These are phyloP conservation scores for Penicillium sp. DNA, from an alignment of 2,329 filamentous ascomycete species.

Conservation along the genomic window DNA sequence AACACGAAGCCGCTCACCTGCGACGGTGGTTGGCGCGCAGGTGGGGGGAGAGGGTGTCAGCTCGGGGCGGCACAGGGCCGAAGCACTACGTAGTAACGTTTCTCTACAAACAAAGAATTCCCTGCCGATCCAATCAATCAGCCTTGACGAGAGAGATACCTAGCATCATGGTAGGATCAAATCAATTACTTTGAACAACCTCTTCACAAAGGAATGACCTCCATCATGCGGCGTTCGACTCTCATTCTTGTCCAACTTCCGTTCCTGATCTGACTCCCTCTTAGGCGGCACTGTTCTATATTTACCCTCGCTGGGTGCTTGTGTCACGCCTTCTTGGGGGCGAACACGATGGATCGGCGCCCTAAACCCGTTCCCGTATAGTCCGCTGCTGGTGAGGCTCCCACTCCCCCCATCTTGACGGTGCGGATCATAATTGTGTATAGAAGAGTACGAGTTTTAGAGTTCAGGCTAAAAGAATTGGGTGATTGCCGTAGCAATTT, in stretches of 20 bases:
- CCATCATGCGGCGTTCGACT: neutral
- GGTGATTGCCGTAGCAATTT: neutral
- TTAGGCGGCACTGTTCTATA: conserved; percentile 11
- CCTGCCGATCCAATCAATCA: neutral
- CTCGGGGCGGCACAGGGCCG: neutral
- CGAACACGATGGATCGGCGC: conserved; percentile 4
- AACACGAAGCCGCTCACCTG: neutral
- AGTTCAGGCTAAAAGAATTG: neutral
- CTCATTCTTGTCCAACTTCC: neutral
- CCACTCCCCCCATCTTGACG: neutral
- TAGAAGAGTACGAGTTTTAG: neutral
- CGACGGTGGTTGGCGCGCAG: neutral
- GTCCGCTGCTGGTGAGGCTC: neutral
- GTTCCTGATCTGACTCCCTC: neutral
- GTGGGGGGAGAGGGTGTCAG: neutral
- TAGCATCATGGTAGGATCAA: neutral
- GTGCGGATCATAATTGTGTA: neutral
- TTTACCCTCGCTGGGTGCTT: conserved; percentile 3
- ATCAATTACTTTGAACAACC: neutral
- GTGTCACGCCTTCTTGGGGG: conserved; percentile 9
- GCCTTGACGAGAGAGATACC: neutral
- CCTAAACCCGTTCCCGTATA: neutral
- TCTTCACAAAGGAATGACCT: neutral
- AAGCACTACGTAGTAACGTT: too few species aligned
- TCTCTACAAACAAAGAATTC: neutral